These are phyloP conservation scores for Hansenula lynferdii DNA, from an alignment of 1,139 yeast genomes.

Conservation along the genomic window DNA sequence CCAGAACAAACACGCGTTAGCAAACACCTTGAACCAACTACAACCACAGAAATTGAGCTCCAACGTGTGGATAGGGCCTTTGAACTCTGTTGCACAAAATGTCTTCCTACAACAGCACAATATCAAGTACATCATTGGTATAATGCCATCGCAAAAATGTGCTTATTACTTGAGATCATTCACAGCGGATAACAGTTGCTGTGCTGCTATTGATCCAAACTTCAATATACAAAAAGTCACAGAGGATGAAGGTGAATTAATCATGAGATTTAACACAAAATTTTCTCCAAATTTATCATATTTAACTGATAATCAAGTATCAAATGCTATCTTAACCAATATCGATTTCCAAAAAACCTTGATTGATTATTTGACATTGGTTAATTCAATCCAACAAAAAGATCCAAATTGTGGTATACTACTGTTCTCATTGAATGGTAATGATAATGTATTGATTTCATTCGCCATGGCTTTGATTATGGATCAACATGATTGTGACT, in stretches of 20 bases:
- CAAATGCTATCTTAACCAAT: conserved; percentile 21
- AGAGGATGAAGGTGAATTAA: conserved; percentile 20
- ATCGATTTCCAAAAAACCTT: conserved; percentile 19
- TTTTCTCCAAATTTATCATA: conserved; percentile 15
- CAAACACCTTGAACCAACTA: conserved; percentile 23
- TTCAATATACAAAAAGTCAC: conserved; percentile 20
- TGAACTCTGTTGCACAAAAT: conserved; percentile 28
- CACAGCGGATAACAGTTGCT: conserved; percentile 14
- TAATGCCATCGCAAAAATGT: conserved; percentile 21
- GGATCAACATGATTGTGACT: conserved; percentile 20
- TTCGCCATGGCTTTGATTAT: conserved; percentile 19
- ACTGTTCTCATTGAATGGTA: conserved; percentile 23
- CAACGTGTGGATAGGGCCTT: conserved; percentile 30
- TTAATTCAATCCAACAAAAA: conserved; percentile 15
- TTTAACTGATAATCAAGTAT: conserved; percentile 17
- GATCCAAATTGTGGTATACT: conserved; percentile 22
- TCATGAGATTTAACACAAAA: conserved; percentile 20
- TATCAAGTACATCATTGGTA: conserved; percentile 22
- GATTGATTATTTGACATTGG: conserved; percentile 15
- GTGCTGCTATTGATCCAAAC: conserved; percentile 19
- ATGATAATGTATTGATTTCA: conserved; percentile 19
- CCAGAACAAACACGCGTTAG: conserved; percentile 22
- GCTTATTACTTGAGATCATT: conserved; percentile 20
- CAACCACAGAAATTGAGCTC: conserved; percentile 28
- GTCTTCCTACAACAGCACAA: conserved; percentile 24